These are phyloP conservation scores for Lyophyllum atratum DNA, from an alignment of 768 basidiomycete species.

Conservation along the genomic window DNA sequence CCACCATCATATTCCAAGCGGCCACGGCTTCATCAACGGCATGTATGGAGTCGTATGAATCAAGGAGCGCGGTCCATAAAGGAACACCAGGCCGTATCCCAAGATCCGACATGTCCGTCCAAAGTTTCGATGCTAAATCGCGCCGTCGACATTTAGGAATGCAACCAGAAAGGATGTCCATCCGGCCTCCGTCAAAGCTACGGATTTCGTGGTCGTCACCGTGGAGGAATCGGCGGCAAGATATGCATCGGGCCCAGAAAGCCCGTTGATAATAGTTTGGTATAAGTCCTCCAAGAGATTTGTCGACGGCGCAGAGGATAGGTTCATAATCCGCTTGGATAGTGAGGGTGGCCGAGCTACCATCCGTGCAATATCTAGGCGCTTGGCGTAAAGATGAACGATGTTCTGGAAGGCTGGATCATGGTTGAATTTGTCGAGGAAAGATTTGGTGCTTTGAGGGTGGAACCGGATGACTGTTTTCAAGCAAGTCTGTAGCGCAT, in stretches of 20 bases:
- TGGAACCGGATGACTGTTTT: conserved; percentile 38
- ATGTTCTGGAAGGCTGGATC: conserved; percentile 40
- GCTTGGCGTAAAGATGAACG: conserved; percentile 45
- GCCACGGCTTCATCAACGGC: conserved; percentile 53
- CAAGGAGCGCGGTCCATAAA: conserved; percentile 74
- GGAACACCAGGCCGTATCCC: conserved; percentile 52
- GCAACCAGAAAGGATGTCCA: conserved; percentile 71
- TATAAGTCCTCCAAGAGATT: conserved; percentile 50
- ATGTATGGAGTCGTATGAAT: conserved; percentile 56
- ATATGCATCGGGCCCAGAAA: conserved; percentile 54
- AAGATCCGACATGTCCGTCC: conserved; percentile 63
- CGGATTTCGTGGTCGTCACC: conserved; percentile 38
- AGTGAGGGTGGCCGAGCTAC: conserved; percentile 52
- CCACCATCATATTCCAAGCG: conserved; percentile 66
- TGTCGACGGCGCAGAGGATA: conserved; percentile 37
- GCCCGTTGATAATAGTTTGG: conserved; percentile 46
- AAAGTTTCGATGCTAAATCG: conserved; percentile 62
- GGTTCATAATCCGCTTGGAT: conserved; percentile 48
- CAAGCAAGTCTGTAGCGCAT: conserved; percentile 49
- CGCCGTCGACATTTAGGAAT: conserved; percentile 58
- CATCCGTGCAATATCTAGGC: conserved; percentile 51
- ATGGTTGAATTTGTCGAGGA: conserved; percentile 39
- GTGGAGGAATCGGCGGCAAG: conserved; percentile 45
- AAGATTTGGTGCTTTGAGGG: conserved; percentile 32
- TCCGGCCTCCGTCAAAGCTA: conserved; percentile 54